A percentile compares a stretch with the other conserved stretches of the same genome.
These are phyloP conservation scores for Penicillium sp. DNA, from an alignment of 2,329 filamentous ascomycete genomes.

Conservation along the genomic window DNA sequence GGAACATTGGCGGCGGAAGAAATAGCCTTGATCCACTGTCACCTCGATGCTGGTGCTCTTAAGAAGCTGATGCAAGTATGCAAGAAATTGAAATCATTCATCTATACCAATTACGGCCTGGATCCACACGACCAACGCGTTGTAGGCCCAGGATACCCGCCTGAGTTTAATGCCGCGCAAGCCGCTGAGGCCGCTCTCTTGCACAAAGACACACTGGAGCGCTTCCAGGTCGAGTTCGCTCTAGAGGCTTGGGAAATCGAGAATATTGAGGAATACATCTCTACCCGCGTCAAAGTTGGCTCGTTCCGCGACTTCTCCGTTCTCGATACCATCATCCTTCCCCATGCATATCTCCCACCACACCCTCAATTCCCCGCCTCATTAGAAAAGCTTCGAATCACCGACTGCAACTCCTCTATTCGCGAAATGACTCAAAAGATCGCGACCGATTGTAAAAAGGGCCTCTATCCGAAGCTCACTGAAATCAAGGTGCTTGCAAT, in stretches of 20 bases:
- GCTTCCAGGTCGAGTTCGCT: conserved; percentile 15
- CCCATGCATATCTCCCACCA: conserved; percentile 21
- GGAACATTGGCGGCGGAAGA: background rate
- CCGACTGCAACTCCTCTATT: conserved; percentile 26
- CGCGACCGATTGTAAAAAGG: conserved; percentile 20
- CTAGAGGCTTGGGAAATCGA: background rate
- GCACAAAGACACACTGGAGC: conserved; percentile 23
- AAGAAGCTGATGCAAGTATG: conserved; percentile 3
- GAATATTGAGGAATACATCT: conserved; percentile 4
- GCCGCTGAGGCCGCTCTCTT: conserved; percentile 15
- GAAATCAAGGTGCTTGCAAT: conserved; percentile 15
- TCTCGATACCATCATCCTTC: conserved; percentile 16
- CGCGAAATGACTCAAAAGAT: conserved; percentile 18
- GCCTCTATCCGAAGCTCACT: conserved; percentile 19
- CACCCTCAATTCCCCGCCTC: conserved; percentile 22
- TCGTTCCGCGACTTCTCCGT: conserved; percentile 24
- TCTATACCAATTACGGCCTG: conserved; percentile 13
- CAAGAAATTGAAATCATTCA: conserved; percentile 10
- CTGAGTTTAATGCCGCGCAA: conserved; percentile 19
- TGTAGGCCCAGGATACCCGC: background rate
- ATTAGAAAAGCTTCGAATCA: conserved; percentile 17
- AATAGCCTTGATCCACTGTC: background rate
- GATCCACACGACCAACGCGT: background rate
- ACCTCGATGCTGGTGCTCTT: conserved; percentile 1
- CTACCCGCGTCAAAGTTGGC: conserved; percentile 12